Conservation (phyloP, 345 rosid species). For the Cardiospermum halicacabum region DNA sequence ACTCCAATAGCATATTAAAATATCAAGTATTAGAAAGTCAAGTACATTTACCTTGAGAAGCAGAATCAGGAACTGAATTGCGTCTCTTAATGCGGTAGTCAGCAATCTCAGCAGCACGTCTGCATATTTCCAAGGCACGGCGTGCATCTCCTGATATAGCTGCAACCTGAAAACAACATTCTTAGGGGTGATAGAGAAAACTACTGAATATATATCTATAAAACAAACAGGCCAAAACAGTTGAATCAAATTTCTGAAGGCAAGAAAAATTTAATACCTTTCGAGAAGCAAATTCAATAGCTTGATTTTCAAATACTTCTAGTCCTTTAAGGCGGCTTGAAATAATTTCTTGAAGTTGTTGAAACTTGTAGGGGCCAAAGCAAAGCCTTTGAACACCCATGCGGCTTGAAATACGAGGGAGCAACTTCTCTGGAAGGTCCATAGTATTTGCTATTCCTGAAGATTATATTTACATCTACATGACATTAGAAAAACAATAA, state of each 20-base stretch:
- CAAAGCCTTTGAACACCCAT: conserved; percentile 97
- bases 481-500: background rate
- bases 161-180: conserved; percentile 52
- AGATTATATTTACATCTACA: conserved; percentile 8
- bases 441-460: conserved; percentile 95
- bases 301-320: conserved; percentile 86
- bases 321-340: conserved; percentile 73
- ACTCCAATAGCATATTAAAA: too few species aligned
- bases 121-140: conserved; percentile 93
- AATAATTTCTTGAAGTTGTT: conserved; percentile 94
- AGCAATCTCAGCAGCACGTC: conserved; percentile 93
- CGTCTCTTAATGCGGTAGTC: conserved; percentile 56
- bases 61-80: conserved; percentile 14
- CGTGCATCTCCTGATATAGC: conserved; percentile 98
- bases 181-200: conserved; percentile 1
- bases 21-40: too few species aligned
- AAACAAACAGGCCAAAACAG: background rate
- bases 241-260: background rate
- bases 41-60: conserved; percentile 35
- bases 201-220: background rate
- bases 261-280: conserved; percentile 39
- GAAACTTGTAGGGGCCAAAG: conserved; percentile 87
- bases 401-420: conserved; percentile 95
- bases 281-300: conserved; percentile 91
- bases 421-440: conserved; percentile 98